Percentiles rank a stretch among this genome's conserved stretches.
These are phyloP conservation scores for Hsuehochloa calcarea DNA, from an alignment of 176 grass and related monocot genomes.

Conservation along the genomic window DNA sequence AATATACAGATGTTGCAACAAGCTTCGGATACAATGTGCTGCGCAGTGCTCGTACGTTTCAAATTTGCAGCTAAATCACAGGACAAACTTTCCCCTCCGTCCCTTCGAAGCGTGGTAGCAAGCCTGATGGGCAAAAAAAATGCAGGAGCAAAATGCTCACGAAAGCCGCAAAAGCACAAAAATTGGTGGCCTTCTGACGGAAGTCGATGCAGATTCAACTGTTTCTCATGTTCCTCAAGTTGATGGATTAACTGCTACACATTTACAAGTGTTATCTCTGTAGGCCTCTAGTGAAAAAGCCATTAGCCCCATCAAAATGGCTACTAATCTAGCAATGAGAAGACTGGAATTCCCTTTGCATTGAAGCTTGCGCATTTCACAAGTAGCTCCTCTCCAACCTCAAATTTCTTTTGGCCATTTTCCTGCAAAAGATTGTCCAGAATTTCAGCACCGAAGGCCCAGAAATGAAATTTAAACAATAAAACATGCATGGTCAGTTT, in stretches of 20 bases:
- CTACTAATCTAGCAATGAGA: slow-evolving; percentile 51
- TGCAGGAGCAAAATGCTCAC: slow-evolving; percentile 6
- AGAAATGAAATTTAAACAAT: neutral
- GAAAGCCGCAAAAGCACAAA: slow-evolving; percentile 9
- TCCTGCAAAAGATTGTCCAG: slow-evolving; percentile 38
- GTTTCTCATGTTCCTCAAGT: neutral
- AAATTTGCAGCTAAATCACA: neutral
- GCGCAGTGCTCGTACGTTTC: neutral
- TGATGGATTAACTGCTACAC: slow-evolving; percentile 28
- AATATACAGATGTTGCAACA: slow-evolving; percentile 11
- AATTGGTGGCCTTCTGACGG: neutral
- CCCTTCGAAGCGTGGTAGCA: neutral
- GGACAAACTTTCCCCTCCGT: neutral
- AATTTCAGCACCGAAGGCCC: slow-evolving; percentile 13
- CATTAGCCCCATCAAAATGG: slow-evolving; percentile 6
- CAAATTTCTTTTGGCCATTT: slow-evolving; percentile 54
- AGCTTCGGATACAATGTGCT: neutral
- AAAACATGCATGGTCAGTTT: neutral
- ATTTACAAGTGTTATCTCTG: slow-evolving; percentile 21
- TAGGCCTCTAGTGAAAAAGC: neutral
- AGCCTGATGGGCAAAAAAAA: neutral
- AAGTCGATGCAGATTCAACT: neutral
- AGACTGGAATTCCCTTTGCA: slow-evolving; percentile 79
- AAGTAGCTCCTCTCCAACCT: slow-evolving; percentile 60
- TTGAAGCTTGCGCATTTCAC: slow-evolving; percentile 66